Conservation (phyloP, 768 basidiomycete genomes). For the Lactifluus subvellereus region DNA sequence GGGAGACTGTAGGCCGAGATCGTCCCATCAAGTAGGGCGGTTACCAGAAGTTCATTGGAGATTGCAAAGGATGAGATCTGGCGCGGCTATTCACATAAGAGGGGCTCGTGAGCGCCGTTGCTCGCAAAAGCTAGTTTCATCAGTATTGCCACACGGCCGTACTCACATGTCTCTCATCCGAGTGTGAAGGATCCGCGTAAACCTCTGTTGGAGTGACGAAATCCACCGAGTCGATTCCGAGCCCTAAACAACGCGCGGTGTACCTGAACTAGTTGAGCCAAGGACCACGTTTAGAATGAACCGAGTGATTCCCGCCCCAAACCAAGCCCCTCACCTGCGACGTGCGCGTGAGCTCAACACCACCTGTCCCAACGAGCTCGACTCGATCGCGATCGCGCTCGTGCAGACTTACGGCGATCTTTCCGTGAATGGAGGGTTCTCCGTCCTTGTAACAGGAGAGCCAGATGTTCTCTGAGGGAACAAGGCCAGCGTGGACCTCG, state of each 20-base stretch:
- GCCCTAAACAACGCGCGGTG: conserved; percentile 11
- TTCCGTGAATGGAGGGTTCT: conserved; percentile 22
- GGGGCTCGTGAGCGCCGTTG: background rate
- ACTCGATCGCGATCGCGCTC: conserved; percentile 22
- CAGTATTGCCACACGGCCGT: background rate
- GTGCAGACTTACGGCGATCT: conserved; percentile 17
- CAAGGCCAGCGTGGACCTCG: conserved; percentile 19
- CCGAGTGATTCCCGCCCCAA: background rate
- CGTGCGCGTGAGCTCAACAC: conserved; percentile 14
- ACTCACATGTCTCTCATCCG: conserved; percentile 22
- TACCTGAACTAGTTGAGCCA: conserved; percentile 15
- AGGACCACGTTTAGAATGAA: background rate
- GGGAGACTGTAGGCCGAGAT: conserved; percentile 20
- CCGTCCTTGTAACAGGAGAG: conserved; percentile 24
- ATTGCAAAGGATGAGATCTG: conserved; percentile 22
- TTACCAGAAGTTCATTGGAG: conserved; percentile 16
- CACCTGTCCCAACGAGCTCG: conserved; percentile 14
- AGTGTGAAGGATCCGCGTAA: conserved; percentile 22
- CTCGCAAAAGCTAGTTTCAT: background rate
- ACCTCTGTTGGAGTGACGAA: conserved; percentile 17
- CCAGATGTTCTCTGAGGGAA: conserved; percentile 23
- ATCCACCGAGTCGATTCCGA: conserved; percentile 18
- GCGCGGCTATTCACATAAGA: conserved; percentile 14
- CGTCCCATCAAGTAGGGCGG: conserved; percentile 22
- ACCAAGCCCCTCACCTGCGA: conserved; percentile 13